Evolutionary conservation across 306 rosid genomes (phyloP).

Genomic region (Vigna reflexopilosa): DNA sequence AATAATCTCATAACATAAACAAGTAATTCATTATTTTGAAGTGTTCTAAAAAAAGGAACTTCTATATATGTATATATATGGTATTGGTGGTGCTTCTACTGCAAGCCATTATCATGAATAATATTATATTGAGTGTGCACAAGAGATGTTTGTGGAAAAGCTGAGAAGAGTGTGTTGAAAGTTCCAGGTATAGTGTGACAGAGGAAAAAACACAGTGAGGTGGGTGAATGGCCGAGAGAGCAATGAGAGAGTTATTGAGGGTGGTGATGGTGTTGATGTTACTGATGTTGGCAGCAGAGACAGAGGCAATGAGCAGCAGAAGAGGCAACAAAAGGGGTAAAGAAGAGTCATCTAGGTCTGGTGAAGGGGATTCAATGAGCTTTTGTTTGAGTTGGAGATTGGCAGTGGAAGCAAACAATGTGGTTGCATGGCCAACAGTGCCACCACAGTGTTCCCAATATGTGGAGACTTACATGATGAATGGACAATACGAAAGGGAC

Average conservation of each 20-base stretch:
- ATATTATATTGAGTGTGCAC: background rate
- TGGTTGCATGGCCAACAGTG: slow-evolving; percentile 71
- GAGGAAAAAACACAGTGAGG: background rate
- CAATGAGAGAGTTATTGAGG: background rate
- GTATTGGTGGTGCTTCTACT: background rate
- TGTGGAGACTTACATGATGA: slow-evolving; percentile 64
- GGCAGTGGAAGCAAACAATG: slow-evolving; percentile 79
- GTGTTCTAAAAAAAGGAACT: background rate
- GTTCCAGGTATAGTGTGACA: background rate
- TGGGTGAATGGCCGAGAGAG: background rate
- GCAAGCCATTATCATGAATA: background rate
- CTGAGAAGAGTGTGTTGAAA: background rate
- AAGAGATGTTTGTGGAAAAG: background rate
- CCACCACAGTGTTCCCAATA: slow-evolving; percentile 59
- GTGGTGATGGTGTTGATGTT: background rate
- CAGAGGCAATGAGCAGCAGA: background rate
- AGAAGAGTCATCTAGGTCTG: background rate
- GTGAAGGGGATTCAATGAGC: background rate
- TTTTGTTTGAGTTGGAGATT: slow-evolving; percentile 83
- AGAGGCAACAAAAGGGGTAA: background rate
- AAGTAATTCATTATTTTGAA: background rate
- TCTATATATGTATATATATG: background rate
- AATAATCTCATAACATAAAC: background rate
- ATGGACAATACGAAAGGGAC: slow-evolving; percentile 71
- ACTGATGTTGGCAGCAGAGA: background rate